These are phyloP conservation scores for Phoenix roebelenii DNA, from an alignment of 176 grass and related monocot species.

Conservation along the genomic window DNA sequence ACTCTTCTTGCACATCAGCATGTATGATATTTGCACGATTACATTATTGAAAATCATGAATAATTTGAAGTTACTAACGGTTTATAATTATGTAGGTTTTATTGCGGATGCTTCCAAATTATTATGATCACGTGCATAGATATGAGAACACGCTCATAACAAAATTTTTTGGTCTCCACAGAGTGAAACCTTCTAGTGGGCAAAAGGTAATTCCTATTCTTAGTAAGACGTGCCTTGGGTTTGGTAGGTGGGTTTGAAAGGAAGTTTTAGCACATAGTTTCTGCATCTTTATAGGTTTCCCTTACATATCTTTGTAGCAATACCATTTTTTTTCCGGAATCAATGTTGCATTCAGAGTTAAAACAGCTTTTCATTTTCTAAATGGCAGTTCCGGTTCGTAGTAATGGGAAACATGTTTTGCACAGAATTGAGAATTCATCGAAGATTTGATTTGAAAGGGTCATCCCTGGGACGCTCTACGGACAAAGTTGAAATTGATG, in stretches of 20 bases:
- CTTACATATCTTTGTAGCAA: too few relatives aligned
- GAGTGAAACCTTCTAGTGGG: conserved; percentile 91
- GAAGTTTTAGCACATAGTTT: too few relatives aligned
- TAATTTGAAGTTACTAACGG: too few relatives aligned
- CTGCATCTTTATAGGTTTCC: too few relatives aligned
- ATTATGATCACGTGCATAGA: conserved; percentile 78
- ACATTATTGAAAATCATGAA: too few relatives aligned
- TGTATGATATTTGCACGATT: too few relatives aligned
- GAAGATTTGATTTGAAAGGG: conserved; percentile 94
- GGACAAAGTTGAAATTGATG: conserved; percentile 91
- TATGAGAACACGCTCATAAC: conserved; percentile 99
- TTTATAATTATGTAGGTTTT: conserved; percentile 60
- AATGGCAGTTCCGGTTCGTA: conserved; percentile 89
- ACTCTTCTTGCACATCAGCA: too few relatives aligned
- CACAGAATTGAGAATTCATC: conserved; percentile 92
- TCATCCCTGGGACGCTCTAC: conserved; percentile 87
- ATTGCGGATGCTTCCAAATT: conserved; percentile 89
- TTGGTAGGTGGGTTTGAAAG: too few relatives aligned
- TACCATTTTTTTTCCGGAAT: too few relatives aligned
- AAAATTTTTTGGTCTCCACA: conserved; percentile 98
- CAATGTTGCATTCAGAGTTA: too few relatives aligned
- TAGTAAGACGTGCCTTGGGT: too few relatives aligned
- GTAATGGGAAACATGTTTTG: conserved; percentile 99
- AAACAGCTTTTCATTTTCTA: conserved; percentile 13
- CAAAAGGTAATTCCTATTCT: conserved; percentile 59